Evolutionary conservation across 129 eudicot species (phyloP), one percentile per base, ranked within the genome.

Genomic region (Silybum marianum): DNA sequence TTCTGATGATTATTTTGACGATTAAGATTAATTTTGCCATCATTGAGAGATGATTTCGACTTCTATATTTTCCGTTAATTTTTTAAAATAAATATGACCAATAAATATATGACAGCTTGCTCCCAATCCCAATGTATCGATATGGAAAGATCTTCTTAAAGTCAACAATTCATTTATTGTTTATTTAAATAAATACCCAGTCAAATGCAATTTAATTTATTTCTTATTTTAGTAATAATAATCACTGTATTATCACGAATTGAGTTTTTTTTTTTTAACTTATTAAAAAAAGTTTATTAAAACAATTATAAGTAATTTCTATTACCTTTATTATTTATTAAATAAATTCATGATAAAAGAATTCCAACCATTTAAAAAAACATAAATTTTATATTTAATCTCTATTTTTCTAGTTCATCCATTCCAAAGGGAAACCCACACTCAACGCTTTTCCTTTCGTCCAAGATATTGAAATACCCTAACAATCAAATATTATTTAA

Each of bases 361-460:
- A 54, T 54, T 54, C n/a, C 22, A 18, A 54, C 21, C 65, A 38
- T 54, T 21, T 10, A 71, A 71, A 71, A 71, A 25, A 73, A 60
- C 18, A 16, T 24, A 40, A 44, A 58, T 19, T 19, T 19, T 1
- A 44, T 44, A 44, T 2, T 9, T 11, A 44, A 9, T 26, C 1
- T 25, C 21, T 12, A 14, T 40, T 24, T 25, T 4, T 24, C 28
- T n/a, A 9, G 30, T 21, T 75, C 30, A 75, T 60, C 6, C 26
- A 23, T 76, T 83, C 48, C 86, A 77, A 77, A 25, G 48, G 78
- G 73, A 83, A 58, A 12, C 66, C 86, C 51, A 83, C 82, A 83
- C 82, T 77, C 77, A 62, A 82, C 66, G 19, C 68, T n/a, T 82
- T 23, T 39, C 81, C 39, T 77, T 71, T 83, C 69, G 19, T 70